Evolutionary conservation across 2,329 filamentous ascomycete species (phyloP).

Genomic region (Sphaerulina musiva): DNA sequence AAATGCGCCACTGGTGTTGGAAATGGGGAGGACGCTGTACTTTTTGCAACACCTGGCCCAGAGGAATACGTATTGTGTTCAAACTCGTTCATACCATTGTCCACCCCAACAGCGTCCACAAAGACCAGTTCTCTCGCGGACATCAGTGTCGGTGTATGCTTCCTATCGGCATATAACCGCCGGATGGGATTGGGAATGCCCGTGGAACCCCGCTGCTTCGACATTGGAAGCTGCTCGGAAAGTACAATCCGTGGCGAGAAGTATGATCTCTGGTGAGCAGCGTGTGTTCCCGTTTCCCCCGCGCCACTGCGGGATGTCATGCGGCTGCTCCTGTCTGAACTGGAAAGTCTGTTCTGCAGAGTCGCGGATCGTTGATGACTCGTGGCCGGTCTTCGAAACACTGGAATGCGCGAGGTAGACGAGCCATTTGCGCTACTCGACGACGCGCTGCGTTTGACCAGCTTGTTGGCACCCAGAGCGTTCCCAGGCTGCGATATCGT

Average conservation of each 20-base stretch:
- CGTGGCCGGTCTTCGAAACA: slow-evolving; percentile 67
- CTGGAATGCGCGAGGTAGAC: slow-evolving; percentile 54
- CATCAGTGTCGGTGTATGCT: slow-evolving; percentile 32
- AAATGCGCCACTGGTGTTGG: slow-evolving; percentile 17
- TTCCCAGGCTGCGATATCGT: slow-evolving; percentile 3
- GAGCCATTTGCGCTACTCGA: slow-evolving; percentile 44
- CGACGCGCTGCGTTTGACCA: slow-evolving; percentile 66
- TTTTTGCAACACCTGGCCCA: slow-evolving; percentile 14
- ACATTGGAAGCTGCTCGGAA: slow-evolving; percentile 12
- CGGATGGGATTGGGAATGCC: slow-evolving; percentile 36
- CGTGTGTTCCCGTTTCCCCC: slow-evolving; percentile 16
- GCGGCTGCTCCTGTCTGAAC: slow-evolving; percentile 11
- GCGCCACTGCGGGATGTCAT: slow-evolving; percentile 7
- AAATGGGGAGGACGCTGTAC: slow-evolving; percentile 27
- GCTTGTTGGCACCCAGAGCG: slow-evolving; percentile 60
- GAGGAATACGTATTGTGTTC: slow-evolving; percentile 13
- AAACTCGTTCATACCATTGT: slow-evolving; percentile 23
- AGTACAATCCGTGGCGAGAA: slow-evolving; percentile 30
- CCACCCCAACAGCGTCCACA: slow-evolving; percentile 24
- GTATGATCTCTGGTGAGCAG: slow-evolving; percentile 31
- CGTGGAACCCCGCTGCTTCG: slow-evolving; percentile 27
- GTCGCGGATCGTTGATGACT: slow-evolving; percentile 72
- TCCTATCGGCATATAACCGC: slow-evolving; percentile 33
- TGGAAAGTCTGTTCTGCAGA: slow-evolving; percentile 42
- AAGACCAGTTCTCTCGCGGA: slow-evolving; percentile 26